Base-by-base conservation (phyloP, 441 rosid genomes). In the Brassica hybrid region DNA sequence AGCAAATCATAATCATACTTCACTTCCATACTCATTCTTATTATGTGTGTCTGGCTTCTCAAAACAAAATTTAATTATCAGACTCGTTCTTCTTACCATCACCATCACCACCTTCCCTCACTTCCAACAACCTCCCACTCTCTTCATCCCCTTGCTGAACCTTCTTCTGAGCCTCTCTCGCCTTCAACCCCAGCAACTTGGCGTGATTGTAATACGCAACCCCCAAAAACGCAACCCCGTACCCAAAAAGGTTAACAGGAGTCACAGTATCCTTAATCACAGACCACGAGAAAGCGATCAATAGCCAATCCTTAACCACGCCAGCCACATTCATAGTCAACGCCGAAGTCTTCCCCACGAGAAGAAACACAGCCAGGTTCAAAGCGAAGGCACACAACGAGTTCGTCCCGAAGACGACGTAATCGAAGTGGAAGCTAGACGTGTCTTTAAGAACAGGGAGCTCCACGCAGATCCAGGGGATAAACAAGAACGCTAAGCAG, bases 121-220 rank as follows among this genome's bases (percentile, higher is more conserved):
- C 74, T 78, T 79, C 79, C 75, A 86, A 45, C 14, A 13, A 13
- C 54, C 54, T 13, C 14, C 54, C 54, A 13, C 54, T 4, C 58
- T 83, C 87, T 69, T 84, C 85, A 65, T 82, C 80, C 11, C 70
- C 84, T 56, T 80, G 72, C 61, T 67, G 69, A 17, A 67, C 45
- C 81, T 45, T 83, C 66, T 71, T 78, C 84, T 77, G 77, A 13
- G 79, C 86, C 69, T 85, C 88, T 12, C 73, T 79, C 4, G 87
- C 89, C 68, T 85, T 88, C 80, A 88, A 65, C 1, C 85, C 91
- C 76, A 81, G 85, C 74, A 91, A 76, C 57, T 91, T 91, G 7
- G 85, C 81, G 61, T 91, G 92, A 67, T 91, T 91, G 75, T 91
- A 89, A 71, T 91, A 89, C 4, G 85, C 96, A 71, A 91, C 96